phyloP scores from a whole-genome alignment of 192 early-diverging fungal species.

The Ambispora gerdemannii region DNA sequence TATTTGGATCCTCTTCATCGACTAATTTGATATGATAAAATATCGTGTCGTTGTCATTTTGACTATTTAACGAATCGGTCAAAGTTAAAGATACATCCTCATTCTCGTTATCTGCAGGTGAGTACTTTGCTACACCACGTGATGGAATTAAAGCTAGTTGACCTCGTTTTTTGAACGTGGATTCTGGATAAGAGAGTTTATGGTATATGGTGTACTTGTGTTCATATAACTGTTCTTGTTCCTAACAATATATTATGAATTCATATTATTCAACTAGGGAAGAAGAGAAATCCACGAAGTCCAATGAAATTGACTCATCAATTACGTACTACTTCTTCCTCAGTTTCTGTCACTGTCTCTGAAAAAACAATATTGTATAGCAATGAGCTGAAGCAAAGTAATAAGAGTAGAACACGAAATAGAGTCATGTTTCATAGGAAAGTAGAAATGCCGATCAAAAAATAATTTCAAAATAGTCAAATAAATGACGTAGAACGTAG shows the following conservation, averaged over 20 bases:
- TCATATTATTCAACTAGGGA: background rate
- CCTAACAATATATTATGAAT: too few species aligned
- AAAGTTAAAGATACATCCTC: background rate
- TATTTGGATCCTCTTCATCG: conserved; percentile 10
- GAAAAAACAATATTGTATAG: too few species aligned
- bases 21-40: conserved; percentile 28
- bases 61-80: background rate
- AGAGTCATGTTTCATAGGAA: too few species aligned
- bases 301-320: too few species aligned
- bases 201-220: conserved; percentile 21
- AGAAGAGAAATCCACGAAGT: background rate
- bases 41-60: background rate
- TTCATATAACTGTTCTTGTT: conserved; percentile 3
- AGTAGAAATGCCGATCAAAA: too few species aligned
- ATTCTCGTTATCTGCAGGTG: background rate
- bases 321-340: too few species aligned
- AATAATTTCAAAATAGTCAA: too few species aligned
- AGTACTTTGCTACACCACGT: background rate
- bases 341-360: too few species aligned
- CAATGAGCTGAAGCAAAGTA: too few species aligned
- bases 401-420: too few species aligned
- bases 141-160: background rate
- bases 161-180: conserved; percentile 24
- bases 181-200: conserved; percentile 11
- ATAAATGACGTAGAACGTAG: too few species aligned